A percentile compares a stretch with the other conserved stretches of the same genome.
phyloP scores from a whole-genome alignment of 371 early-diverging fungal genomes.

The Batrachochytrium dendrobatidis region DNA sequence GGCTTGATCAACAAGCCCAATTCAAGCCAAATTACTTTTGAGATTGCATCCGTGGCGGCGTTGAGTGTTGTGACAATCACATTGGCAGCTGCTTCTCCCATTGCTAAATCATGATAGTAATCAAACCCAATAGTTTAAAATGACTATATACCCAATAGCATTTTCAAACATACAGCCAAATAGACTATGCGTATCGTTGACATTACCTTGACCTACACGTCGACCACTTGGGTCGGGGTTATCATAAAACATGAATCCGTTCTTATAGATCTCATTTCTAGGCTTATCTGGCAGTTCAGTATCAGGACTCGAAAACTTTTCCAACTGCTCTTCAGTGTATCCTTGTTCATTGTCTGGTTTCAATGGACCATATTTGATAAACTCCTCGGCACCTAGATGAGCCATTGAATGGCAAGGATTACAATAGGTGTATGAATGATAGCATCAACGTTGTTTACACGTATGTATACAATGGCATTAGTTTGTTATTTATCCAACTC shows the following conservation, averaged over 20 bases:
- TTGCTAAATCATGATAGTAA: not conserved
- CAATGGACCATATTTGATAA: constrained; percentile 36
- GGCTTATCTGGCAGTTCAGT: not conserved
- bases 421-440: not conserved
- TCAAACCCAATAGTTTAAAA: no score
- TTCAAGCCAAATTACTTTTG: not conserved
- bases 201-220: constrained; percentile 38
- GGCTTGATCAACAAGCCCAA: not conserved
- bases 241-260: constrained; percentile 19
- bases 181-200: constrained; percentile 15
- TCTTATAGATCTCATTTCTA: constrained; percentile 9
- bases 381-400: constrained; percentile 34
- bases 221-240: constrained; percentile 47
- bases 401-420: not conserved
- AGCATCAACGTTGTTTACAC: constrained; percentile 2
- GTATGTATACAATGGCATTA: no score
- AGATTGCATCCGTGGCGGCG: not conserved
- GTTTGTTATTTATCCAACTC: not conserved
- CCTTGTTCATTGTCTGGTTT: constrained; percentile 45
- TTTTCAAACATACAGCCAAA: constrained; percentile 5
- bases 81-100: not conserved
- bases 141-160: no score
- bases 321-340: constrained; percentile 45
- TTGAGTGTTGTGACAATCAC: not conserved
- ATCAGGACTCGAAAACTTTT: constrained; percentile 17